A percentile compares a stretch with the other conserved stretches of the same genome.
Evolutionary conservation across 2,329 filamentous ascomycete species (phyloP).

Genomic region (Fusarium miscanthi): DNA sequence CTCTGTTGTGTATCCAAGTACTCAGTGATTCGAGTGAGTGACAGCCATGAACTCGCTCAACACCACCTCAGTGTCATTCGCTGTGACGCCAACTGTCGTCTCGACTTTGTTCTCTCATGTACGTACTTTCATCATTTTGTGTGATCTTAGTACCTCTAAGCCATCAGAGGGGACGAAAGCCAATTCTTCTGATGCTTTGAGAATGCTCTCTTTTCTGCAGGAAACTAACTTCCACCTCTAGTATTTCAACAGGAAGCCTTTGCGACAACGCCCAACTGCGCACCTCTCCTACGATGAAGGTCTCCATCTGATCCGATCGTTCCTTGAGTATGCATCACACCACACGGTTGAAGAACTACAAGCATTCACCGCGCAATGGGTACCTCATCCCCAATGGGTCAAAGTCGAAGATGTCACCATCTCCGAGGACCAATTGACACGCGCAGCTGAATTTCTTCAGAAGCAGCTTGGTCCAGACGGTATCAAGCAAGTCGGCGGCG

Average conservation of each 20-base stretch:
- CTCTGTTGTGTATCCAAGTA: conserved; percentile 3
- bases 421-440: conserved; percentile 69
- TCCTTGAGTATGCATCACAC: conserved; percentile 85
- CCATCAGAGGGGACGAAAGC: background rate
- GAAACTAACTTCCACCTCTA: conserved; percentile 50
- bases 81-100: conserved; percentile 88
- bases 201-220: background rate
- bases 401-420: conserved; percentile 78
- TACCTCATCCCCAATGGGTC: conserved; percentile 90
- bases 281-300: conserved; percentile 96
- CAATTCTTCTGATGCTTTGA: background rate
- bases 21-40: background rate
- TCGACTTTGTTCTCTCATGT: conserved; percentile 90
- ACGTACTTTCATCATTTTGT: conserved; percentile 49
- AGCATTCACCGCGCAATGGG: conserved; percentile 90
- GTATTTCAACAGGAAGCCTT: conserved; percentile 84
- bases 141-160: conserved; percentile 2
- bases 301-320: conserved; percentile 85
- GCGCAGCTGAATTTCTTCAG: conserved; percentile 74
- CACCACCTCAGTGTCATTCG: conserved; percentile 82
- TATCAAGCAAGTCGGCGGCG: conserved; percentile 79
- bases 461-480: conserved; percentile 83
- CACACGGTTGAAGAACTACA: conserved; percentile 95
- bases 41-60: conserved; percentile 68
- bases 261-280: conserved; percentile 83